phyloP scores from a whole-genome alignment of 1,284 basidiomycete species.

The Sparassis latifolia region DNA sequence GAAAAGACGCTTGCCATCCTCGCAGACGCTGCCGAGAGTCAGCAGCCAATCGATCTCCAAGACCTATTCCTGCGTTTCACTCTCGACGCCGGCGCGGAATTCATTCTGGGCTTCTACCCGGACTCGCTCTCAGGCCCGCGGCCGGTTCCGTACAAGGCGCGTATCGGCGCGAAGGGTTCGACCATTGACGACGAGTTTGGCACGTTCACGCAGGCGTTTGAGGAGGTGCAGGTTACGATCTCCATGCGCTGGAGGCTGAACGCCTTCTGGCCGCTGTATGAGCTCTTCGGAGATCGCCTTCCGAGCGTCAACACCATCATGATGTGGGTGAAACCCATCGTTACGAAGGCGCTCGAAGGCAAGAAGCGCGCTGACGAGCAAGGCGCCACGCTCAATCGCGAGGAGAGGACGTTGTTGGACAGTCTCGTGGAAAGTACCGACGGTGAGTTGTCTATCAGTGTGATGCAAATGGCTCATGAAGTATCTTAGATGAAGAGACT shows the following conservation, averaged over 20 bases:
- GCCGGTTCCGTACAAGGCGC: constrained; percentile 20
- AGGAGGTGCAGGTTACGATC: constrained; percentile 27
- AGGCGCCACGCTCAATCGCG: neutral
- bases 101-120: constrained; percentile 30
- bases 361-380: constrained; percentile 12
- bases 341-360: constrained; percentile 29
- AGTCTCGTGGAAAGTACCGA: constrained; percentile 27
- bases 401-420: constrained; percentile 26
- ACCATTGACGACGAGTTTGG: constrained; percentile 9
- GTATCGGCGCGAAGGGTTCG: constrained; percentile 6
- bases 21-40: neutral
- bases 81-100: constrained; percentile 31
- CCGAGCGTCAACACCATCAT: constrained; percentile 27
- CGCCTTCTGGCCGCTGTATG: constrained; percentile 24
- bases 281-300: constrained; percentile 26
- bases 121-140: constrained; percentile 21
- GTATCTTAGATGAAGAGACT: constrained; percentile 5
- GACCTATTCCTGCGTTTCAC: constrained; percentile 29
- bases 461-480: neutral
- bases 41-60: constrained; percentile 14
- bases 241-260: constrained; percentile 28
- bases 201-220: constrained; percentile 35
- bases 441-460: neutral
- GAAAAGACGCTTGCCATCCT: constrained; percentile 4
- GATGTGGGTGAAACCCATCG: constrained; percentile 33